These are phyloP conservation scores for Galium porrigens DNA, from an alignment of 305 asterid species.

Conservation along the genomic window DNA sequence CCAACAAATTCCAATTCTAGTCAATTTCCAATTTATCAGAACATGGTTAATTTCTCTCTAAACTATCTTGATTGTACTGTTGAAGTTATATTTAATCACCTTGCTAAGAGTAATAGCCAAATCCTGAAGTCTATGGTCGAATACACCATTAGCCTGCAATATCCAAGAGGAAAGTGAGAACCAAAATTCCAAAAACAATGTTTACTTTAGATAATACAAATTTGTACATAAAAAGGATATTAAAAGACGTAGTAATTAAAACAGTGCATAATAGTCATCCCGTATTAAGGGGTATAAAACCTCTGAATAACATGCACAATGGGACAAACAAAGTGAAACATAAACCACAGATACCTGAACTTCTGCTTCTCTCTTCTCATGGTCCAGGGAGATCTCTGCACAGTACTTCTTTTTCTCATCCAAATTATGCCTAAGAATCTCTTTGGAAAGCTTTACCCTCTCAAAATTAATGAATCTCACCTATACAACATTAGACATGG, in stretches of 20 bases:
- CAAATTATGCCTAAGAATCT: constrained; percentile 66
- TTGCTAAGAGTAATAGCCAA: constrained; percentile 93
- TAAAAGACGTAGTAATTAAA: not conserved
- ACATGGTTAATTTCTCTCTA: not conserved
- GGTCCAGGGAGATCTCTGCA: constrained; percentile 65
- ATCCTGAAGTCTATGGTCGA: constrained; percentile 92
- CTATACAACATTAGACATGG: constrained; percentile 27
- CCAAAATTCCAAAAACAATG: not conserved
- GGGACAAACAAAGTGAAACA: not conserved
- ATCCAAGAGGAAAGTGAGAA: constrained; percentile 16
- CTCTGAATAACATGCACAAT: not conserved
- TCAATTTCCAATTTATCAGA: not conserved
- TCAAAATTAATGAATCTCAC: constrained; percentile 94
- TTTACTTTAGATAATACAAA: constrained; percentile 5
- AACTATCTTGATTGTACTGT: not conserved
- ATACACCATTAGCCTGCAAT: constrained; percentile 93
- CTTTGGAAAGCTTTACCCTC: constrained; percentile 80
- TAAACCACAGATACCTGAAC: constrained; percentile 49
- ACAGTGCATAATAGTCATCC: not conserved
- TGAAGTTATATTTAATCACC: constrained; percentile 29
- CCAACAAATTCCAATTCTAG: too few species aligned
- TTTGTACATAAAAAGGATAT: constrained; percentile 2
- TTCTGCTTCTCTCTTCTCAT: constrained; percentile 90
- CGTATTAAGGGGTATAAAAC: not conserved
- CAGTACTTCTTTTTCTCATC: constrained; percentile 87